Percentiles rank a stretch among this genome's conserved stretches.
Conservation (phyloP, 2,329 filamentous ascomycete genomes). For the Macrophomina pseudophaseolina region DNA sequence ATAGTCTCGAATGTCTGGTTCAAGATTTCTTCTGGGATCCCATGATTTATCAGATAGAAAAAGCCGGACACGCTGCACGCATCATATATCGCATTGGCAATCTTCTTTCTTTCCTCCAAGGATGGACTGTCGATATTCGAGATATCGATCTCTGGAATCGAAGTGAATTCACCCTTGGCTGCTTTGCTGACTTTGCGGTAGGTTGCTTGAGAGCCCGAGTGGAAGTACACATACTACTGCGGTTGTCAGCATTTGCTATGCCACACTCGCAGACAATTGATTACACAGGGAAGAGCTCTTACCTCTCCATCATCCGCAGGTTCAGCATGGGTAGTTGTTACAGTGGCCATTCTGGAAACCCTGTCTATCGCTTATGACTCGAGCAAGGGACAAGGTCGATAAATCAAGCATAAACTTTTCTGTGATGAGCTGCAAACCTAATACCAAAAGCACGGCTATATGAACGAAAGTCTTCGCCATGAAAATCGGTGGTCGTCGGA, state of each 20-base stretch:
- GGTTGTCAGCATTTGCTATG: not conserved
- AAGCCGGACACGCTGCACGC: slow-evolving; percentile 18
- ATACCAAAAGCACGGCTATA: not conserved
- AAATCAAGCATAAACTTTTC: not conserved
- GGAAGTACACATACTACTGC: slow-evolving; percentile 19
- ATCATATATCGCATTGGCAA: slow-evolving; percentile 5
- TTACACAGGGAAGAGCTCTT: not conserved
- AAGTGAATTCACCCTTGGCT: slow-evolving; percentile 16
- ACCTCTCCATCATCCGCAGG: slow-evolving; percentile 14
- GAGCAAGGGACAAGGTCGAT: not conserved
- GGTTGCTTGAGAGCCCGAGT: slow-evolving; percentile 18
- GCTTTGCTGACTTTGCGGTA: slow-evolving; percentile 20
- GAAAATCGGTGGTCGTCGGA: not conserved
- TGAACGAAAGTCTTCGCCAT: not conserved
- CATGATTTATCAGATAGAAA: slow-evolving; percentile 18
- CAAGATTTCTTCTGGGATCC: slow-evolving; percentile 12
- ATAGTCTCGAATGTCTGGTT: slow-evolving; percentile 8
- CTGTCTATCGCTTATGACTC: not conserved
- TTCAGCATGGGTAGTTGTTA: slow-evolving; percentile 3
- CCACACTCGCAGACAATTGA: no score
- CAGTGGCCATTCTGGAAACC: not conserved
- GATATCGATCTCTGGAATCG: slow-evolving; percentile 14
- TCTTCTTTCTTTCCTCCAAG: slow-evolving; percentile 1
- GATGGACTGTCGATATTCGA: slow-evolving; percentile 18
- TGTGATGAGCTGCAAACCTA: not conserved